A percentile compares a stretch with the other conserved stretches of the same genome.
Conservation (phyloP, 768 basidiomycete genomes). For the Phaffia australis region DNA sequence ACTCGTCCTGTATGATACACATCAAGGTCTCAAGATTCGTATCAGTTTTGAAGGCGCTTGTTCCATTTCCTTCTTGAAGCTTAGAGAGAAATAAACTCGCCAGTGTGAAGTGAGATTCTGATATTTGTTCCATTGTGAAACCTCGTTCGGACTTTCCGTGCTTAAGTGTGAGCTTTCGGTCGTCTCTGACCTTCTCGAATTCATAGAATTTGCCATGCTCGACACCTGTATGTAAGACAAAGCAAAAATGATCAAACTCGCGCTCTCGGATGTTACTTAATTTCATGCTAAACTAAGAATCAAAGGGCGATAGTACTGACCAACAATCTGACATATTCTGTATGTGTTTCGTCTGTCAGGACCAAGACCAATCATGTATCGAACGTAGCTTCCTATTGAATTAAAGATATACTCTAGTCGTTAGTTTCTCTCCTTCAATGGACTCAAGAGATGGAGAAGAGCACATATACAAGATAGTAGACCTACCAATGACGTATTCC, state of each 20-base stretch:
- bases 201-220: constrained; percentile 49
- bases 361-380: constrained; percentile 57
- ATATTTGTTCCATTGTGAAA: constrained; percentile 76
- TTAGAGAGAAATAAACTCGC: constrained; percentile 44
- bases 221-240: background rate
- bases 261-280: background rate
- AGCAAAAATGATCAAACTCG: background rate
- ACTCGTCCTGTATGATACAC: constrained; percentile 52
- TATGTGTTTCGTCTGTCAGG: constrained; percentile 5
- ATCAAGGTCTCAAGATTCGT: constrained; percentile 21
- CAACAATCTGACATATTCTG: constrained; percentile 44
- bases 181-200: constrained; percentile 52
- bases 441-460: background rate
- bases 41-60: background rate
- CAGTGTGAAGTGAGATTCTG: constrained; percentile 54
- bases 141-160: constrained; percentile 56
- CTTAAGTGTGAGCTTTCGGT: constrained; percentile 61
- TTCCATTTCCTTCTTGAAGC: too few species aligned
- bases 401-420: background rate
- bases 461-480: background rate
- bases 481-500: constrained; percentile 63
- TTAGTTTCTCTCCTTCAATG: background rate
- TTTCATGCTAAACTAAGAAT: background rate
- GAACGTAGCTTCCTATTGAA: constrained; percentile 64
- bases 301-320: constrained; percentile 45